A percentile compares a stretch with the other conserved stretches of the same genome.
phyloP scores from a whole-genome alignment of 805 yeast species.

The Ogataea pini region DNA sequence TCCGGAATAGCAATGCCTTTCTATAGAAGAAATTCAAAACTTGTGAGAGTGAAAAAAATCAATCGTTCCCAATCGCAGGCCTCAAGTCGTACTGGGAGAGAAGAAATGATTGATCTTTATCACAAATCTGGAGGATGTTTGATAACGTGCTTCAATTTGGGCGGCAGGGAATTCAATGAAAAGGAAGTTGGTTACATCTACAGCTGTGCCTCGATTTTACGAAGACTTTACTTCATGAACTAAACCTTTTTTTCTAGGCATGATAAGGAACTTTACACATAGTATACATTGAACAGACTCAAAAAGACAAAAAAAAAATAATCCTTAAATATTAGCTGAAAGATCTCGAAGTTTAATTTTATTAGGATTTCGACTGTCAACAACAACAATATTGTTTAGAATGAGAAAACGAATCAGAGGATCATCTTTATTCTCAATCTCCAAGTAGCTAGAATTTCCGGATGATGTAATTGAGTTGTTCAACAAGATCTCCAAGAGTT shows the following conservation, averaged over 20 bases:
- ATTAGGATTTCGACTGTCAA: constrained; percentile 30
- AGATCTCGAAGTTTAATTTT: constrained; percentile 31
- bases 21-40: constrained; percentile 42
- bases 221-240: constrained; percentile 45
- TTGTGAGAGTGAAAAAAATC: constrained; percentile 40
- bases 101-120: constrained; percentile 42
- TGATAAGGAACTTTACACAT: constrained; percentile 7
- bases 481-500: constrained; percentile 33
- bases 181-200: constrained; percentile 46
- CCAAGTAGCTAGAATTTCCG: constrained; percentile 19
- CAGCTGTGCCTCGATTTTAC: constrained; percentile 46
- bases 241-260: constrained; percentile 12
- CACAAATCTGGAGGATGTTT: constrained; percentile 55
- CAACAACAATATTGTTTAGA: constrained; percentile 29
- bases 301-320: not conserved
- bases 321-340: constrained; percentile 15
- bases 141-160: constrained; percentile 46
- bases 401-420: constrained; percentile 36
- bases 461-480: constrained; percentile 30
- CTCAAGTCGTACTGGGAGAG: constrained; percentile 11
- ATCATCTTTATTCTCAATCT: constrained; percentile 35
- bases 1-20: constrained; percentile 58
- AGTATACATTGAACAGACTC: constrained; percentile 1
- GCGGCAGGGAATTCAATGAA: constrained; percentile 33
- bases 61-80: constrained; percentile 7